Evolutionary conservation across 1,139 yeast genomes (phyloP).

Genomic region (Candida pseudoviswanathii): DNA sequence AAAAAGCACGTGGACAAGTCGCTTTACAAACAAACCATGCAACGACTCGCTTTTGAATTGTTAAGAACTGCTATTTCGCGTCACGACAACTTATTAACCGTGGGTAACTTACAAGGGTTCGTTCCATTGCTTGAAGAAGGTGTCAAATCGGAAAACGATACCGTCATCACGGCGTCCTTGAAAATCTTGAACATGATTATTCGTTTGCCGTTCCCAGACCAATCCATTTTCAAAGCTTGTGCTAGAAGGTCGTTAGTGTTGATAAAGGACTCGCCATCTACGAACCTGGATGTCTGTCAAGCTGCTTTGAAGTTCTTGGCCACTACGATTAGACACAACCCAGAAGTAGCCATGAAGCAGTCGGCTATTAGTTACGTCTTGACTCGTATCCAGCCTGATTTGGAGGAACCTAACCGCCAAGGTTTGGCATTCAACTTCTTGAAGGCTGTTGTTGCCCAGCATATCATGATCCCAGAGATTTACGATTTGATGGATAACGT

Average conservation of each 20-base stretch:
- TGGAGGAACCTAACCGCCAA: conserved; percentile 88
- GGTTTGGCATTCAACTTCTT: conserved; percentile 85
- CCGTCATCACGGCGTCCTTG: conserved; percentile 68
- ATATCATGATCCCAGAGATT: conserved; percentile 79
- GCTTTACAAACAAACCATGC: conserved; percentile 56
- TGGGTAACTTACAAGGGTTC: conserved; percentile 68
- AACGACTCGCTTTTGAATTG: conserved; percentile 77
- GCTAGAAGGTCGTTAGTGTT: conserved; percentile 66
- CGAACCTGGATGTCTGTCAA: conserved; percentile 83
- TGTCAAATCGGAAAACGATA: conserved; percentile 68
- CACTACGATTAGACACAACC: conserved; percentile 68
- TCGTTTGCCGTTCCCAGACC: conserved; percentile 63
- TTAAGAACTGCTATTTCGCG: conserved; percentile 71
- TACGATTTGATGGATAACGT: conserved; percentile 87
- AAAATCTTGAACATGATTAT: conserved; percentile 63
- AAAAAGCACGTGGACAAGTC: conserved; percentile 52
- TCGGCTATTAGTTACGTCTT: conserved; percentile 75
- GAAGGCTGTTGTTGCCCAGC: conserved; percentile 72
- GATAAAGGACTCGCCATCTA: conserved; percentile 74
- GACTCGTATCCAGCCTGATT: conserved; percentile 79
- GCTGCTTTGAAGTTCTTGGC: conserved; percentile 76
- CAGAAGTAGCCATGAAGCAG: conserved; percentile 66
- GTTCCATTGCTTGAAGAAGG: conserved; percentile 73
- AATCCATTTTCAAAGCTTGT: conserved; percentile 55
- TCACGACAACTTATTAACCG: conserved; percentile 58